Base-by-base conservation (phyloP, 1,139 yeast species). In the Yamadazyma songkhlaensis region DNA sequence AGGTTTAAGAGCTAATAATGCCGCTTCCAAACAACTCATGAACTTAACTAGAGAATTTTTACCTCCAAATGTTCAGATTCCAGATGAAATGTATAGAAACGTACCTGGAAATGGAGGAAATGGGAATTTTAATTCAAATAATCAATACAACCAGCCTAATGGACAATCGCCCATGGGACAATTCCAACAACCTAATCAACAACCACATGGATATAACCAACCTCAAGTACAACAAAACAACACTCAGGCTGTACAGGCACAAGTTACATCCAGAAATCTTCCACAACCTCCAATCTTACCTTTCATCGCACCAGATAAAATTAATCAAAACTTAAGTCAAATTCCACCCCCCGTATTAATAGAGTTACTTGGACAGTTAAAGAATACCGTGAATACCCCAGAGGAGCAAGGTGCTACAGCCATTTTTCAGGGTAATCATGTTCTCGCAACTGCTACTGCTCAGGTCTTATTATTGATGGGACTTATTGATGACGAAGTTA, bases 381-480 rank as follows among this genome's bases (percentile, higher is more conserved):
- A 83, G 55, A 69, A 67, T 30, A 69, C 73, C 10, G 49, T 74
- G 29, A 59, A 67, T 14, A 72, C 80, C 23, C 76, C 81, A 12
- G 72, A 74, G 31, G 67, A 77, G 2, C 65, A 69, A 10, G 68
- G 77, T 43, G 77, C 76, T 4, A 58, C 60, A 10, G 80, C 77
- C 31, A 67, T 79, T 31, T 67, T 80, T 42, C 75, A 67, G 41
- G 65, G 79, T 25, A 74, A 79, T 29, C 80, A 84, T 3, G 72
- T 77, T 35, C 62, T 83, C 32, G 82, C 88, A 4, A 63, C 78
- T 2, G 71, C 85, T 2, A 79, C 85, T 0, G 79, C 89, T 0
- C 92, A 84, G 54, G 85, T 88, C 3, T 64, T 84, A 44, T 57
- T 84, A n/a, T 65, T 82, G 34, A 83, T 84, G 90, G 94, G 92